Percentiles rank a stretch among this genome's conserved stretches.
phyloP scores from a whole-genome alignment of 345 rosid genomes.

The Firmiana major region DNA sequence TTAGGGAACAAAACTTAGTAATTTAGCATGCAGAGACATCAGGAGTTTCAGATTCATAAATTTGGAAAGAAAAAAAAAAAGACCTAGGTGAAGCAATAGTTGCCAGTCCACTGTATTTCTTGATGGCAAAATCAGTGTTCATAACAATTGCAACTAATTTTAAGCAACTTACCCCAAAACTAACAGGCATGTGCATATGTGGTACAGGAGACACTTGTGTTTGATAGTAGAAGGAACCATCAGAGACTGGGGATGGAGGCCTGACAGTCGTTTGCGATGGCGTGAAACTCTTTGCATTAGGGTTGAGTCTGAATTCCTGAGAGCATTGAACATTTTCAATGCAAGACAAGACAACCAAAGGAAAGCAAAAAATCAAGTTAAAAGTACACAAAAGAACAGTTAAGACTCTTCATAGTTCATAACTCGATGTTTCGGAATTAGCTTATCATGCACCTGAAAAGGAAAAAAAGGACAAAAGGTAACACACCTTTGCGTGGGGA shows the following conservation, averaged over 20 bases:
- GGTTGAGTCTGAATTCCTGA: conserved; percentile 95
- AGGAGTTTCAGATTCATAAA: background rate
- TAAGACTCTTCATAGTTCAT: background rate
- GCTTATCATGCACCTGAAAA: background rate
- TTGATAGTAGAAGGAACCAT: conserved; percentile 62
- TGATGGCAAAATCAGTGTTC: background rate
- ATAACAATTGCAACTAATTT: background rate
- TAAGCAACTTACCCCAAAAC: conserved; percentile 58
- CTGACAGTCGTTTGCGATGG: conserved; percentile 53
- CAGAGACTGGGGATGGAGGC: conserved; percentile 63
- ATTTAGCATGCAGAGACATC: background rate
- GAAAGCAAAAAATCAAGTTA: background rate
- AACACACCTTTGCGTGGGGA: conserved; percentile 79
- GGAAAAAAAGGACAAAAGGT: background rate
- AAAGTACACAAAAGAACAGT: background rate
- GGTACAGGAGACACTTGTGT: conserved; percentile 41
- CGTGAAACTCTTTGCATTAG: conserved; percentile 82
- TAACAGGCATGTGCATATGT: conserved; percentile 72
- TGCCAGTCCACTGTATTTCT: background rate
- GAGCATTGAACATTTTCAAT: conserved; percentile 7
- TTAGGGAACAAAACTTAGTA: background rate
- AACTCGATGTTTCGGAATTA: background rate
- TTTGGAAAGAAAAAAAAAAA: background rate
- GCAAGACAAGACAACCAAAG: background rate
- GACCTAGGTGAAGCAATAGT: background rate